Percentiles rank a stretch among this genome's conserved stretches.
phyloP scores from a whole-genome alignment of 108 stramenopile species.

The Skeletonema costatum region DNA sequence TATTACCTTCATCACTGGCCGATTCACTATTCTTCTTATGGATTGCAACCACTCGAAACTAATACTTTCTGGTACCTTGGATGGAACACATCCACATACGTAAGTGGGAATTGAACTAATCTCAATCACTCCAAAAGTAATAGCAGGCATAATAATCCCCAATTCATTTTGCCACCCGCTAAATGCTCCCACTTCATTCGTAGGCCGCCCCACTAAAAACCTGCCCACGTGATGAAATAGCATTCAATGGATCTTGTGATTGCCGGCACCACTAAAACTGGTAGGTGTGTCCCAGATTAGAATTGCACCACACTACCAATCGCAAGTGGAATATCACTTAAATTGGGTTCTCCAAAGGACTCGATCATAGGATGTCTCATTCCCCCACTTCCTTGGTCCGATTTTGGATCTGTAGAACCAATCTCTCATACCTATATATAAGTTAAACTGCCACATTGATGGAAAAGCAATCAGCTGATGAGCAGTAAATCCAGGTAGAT shows the following conservation, averaged over 20 bases:
- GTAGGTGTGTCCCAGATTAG: conserved; percentile 70
- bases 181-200: conserved; percentile 52
- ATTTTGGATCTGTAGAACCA: conserved; percentile 30
- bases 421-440: conserved; percentile 48
- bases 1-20: conserved; percentile 1
- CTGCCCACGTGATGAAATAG: conserved; percentile 65
- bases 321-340: conserved; percentile 25
- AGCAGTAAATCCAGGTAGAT: conserved; percentile 56
- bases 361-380: conserved; percentile 22
- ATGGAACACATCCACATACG: conserved; percentile 68
- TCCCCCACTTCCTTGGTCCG: neutral
- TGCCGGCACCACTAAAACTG: conserved; percentile 7
- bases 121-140: conserved; percentile 75
- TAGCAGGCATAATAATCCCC: conserved; percentile 63
- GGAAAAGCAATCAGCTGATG: conserved; percentile 60
- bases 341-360: conserved; percentile 18
- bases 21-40: neutral
- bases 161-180: conserved; percentile 31
- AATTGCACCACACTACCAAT: conserved; percentile 43
- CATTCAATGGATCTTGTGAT: conserved; percentile 56
- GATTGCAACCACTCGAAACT: conserved; percentile 53
- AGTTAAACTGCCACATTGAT: conserved; percentile 54
- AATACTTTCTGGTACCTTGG: conserved; percentile 59
- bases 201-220: conserved; percentile 49
- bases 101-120: conserved; percentile 62